Conservation (phyloP, 2,329 filamentous ascomycete genomes). For the Venturia asperata region DNA sequence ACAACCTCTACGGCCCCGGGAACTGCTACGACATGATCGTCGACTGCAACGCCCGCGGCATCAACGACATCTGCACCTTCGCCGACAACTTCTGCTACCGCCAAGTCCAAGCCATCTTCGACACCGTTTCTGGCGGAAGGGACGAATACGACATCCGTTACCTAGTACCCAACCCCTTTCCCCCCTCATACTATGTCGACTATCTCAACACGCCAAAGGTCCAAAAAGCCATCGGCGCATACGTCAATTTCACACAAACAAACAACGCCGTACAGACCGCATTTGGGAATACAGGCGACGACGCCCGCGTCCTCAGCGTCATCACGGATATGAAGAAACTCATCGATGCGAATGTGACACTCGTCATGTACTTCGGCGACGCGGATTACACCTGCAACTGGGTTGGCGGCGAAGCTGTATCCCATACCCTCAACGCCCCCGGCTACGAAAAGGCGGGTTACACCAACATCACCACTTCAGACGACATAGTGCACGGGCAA, state of each 20-base stretch:
- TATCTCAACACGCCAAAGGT: slow-evolving; percentile 52
- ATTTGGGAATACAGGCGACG: slow-evolving; percentile 45
- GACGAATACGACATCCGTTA: slow-evolving; percentile 57
- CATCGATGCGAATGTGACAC: slow-evolving; percentile 35
- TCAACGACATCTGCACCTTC: slow-evolving; percentile 44
- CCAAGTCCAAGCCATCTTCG: slow-evolving; percentile 48
- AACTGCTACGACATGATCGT: slow-evolving; percentile 54
- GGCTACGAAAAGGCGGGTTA: slow-evolving; percentile 43
- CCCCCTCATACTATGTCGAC: slow-evolving; percentile 47
- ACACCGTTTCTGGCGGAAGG: slow-evolving; percentile 42
- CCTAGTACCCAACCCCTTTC: slow-evolving; percentile 50
- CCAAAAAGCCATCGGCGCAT: slow-evolving; percentile 49
- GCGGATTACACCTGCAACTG: slow-evolving; percentile 45
- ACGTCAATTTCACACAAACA: slow-evolving; percentile 49
- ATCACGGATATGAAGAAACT: slow-evolving; percentile 37
- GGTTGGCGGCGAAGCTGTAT: slow-evolving; percentile 39
- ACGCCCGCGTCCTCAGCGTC: slow-evolving; percentile 39
- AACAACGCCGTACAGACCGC: slow-evolving; percentile 39
- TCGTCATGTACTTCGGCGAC: slow-evolving; percentile 42
- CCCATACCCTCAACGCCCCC: slow-evolving; percentile 34
- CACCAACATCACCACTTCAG: slow-evolving; percentile 39
- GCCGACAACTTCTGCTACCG: slow-evolving; percentile 51
- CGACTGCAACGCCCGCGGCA: slow-evolving; percentile 47
- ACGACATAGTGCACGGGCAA: slow-evolving; percentile 46
- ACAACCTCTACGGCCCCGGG: slow-evolving; percentile 53